Conservation (phyloP, 2,329 filamentous ascomycete species). For the Chrysosporium queenslandicum region DNA sequence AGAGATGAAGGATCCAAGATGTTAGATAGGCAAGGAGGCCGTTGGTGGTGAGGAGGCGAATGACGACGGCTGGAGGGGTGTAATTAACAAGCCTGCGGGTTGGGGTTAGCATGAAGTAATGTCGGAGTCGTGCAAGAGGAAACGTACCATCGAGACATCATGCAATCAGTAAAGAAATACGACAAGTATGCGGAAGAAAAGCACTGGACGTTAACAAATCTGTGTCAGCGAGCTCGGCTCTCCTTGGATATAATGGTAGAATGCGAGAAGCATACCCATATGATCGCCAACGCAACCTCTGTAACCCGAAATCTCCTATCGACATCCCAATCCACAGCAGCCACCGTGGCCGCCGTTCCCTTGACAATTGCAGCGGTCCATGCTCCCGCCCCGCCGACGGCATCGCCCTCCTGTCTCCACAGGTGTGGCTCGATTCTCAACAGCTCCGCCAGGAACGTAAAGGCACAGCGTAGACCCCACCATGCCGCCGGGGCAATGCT, state of each 20-base stretch:
- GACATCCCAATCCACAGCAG: slow-evolving; percentile 35
- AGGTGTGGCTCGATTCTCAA: slow-evolving; percentile 40
- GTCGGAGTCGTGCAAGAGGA: neutral
- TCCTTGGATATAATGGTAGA: slow-evolving; percentile 12
- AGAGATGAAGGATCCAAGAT: slow-evolving; percentile 59
- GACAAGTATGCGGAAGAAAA: slow-evolving; percentile 66
- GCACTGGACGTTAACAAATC: slow-evolving; percentile 44
- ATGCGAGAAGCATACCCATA: slow-evolving; percentile 52
- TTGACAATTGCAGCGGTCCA: slow-evolving; percentile 32
- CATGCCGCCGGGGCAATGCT: slow-evolving; percentile 60
- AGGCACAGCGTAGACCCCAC: slow-evolving; percentile 60
- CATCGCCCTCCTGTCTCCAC: slow-evolving; percentile 26
- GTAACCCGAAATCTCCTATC: slow-evolving; percentile 48
- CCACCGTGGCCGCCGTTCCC: slow-evolving; percentile 21
- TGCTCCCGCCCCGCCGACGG: slow-evolving; percentile 16
- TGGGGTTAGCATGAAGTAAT: neutral
- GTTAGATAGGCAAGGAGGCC: slow-evolving; percentile 66
- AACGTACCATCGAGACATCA: slow-evolving; percentile 69
- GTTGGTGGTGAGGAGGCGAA: slow-evolving; percentile 66
- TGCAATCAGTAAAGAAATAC: slow-evolving; percentile 74
- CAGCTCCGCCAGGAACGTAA: slow-evolving; percentile 58
- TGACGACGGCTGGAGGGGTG: slow-evolving; percentile 64
- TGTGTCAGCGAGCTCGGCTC: slow-evolving; percentile 17
- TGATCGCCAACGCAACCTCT: slow-evolving; percentile 60
- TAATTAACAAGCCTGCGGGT: slow-evolving; percentile 66